Evolutionary conservation across 2,329 filamentous ascomycete species (phyloP).

Genomic region (Leptosphaerulina australis): DNA sequence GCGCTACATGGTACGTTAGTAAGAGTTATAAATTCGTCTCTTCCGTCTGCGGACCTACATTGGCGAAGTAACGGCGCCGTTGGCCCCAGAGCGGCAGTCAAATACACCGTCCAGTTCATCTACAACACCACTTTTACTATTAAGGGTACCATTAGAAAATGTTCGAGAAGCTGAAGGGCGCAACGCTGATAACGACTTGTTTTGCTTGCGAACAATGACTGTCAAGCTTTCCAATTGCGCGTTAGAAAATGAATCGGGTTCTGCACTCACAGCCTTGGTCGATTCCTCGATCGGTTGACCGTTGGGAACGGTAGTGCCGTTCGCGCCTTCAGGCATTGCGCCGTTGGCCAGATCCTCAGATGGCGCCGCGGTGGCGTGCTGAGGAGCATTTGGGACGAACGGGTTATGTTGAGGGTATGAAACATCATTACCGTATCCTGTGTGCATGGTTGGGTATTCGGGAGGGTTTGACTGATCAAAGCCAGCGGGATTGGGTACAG

Average conservation of each 20-base stretch:
- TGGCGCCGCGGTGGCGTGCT: conserved; percentile 18
- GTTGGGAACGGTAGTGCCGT: conserved; percentile 31
- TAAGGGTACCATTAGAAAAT: conserved; percentile 63
- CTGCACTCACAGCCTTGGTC: conserved; percentile 43
- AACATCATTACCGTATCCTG: conserved; percentile 32
- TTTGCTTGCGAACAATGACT: conserved; percentile 58
- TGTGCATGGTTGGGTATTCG: conserved; percentile 38
- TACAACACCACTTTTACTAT: conserved; percentile 57
- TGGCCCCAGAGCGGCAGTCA: conserved; percentile 43
- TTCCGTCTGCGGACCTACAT: conserved; percentile 33
- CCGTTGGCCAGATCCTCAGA: conserved; percentile 32
- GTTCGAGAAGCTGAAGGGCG: conserved; percentile 50
- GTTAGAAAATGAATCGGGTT: conserved; percentile 58
- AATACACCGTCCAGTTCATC: conserved; percentile 54
- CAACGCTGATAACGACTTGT: conserved; percentile 39
- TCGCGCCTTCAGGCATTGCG: conserved; percentile 25
- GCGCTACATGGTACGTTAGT: conserved; percentile 24
- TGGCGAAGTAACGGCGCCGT: conserved; percentile 44
- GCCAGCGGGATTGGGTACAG: conserved; percentile 45
- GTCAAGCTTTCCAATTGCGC: conserved; percentile 59
- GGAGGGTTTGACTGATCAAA: conserved; percentile 42
- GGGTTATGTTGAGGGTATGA: conserved; percentile 40
- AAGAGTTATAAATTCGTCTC: background rate
- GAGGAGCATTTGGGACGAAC: conserved; percentile 26
- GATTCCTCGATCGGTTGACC: conserved; percentile 37